Percentiles rank a stretch among this genome's conserved stretches.
These are phyloP conservation scores for Monosporascus sp. DNA, from an alignment of 2,329 filamentous ascomycete genomes.

Conservation along the genomic window DNA sequence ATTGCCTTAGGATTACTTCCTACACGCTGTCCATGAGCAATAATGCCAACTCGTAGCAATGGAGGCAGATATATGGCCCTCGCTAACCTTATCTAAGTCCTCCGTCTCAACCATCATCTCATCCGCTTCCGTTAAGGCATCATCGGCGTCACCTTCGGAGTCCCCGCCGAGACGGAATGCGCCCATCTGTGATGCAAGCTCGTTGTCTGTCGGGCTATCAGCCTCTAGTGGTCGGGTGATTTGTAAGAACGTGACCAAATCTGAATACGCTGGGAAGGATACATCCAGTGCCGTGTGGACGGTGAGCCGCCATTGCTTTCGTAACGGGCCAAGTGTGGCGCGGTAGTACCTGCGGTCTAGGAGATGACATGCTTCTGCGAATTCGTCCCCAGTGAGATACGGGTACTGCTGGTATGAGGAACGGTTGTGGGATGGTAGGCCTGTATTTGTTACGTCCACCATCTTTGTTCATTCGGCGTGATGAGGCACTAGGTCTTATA, in stretches of 20 bases:
- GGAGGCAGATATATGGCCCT: not conserved
- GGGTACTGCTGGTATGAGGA: conserved; percentile 51
- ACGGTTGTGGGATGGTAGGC: conserved; percentile 11
- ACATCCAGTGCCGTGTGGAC: conserved; percentile 46
- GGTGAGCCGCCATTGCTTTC: conserved; percentile 49
- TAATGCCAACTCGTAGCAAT: not conserved
- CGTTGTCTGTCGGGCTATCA: conserved; percentile 33
- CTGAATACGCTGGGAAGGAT: conserved; percentile 34
- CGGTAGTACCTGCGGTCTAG: conserved; percentile 54
- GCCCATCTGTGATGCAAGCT: conserved; percentile 41
- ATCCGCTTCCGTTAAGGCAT: conserved; percentile 28
- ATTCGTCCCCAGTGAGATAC: conserved; percentile 55
- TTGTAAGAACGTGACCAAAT: conserved; percentile 48
- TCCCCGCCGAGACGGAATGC: conserved; percentile 37
- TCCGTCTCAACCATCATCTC: conserved; percentile 45
- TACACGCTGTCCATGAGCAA: conserved; percentile 16
- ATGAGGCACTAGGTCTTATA: not conserved
- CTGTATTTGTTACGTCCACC: conserved; percentile 2
- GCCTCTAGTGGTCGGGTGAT: conserved; percentile 49
- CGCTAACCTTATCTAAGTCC: conserved; percentile 44
- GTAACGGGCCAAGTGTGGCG: conserved; percentile 49
- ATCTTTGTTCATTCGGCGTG: not conserved
- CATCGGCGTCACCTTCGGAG: conserved; percentile 4
- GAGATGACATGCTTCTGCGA: conserved; percentile 58
- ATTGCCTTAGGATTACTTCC: conserved; percentile 33